Conservation (phyloP, 345 rosid species). For the Corchorus capsularis region DNA sequence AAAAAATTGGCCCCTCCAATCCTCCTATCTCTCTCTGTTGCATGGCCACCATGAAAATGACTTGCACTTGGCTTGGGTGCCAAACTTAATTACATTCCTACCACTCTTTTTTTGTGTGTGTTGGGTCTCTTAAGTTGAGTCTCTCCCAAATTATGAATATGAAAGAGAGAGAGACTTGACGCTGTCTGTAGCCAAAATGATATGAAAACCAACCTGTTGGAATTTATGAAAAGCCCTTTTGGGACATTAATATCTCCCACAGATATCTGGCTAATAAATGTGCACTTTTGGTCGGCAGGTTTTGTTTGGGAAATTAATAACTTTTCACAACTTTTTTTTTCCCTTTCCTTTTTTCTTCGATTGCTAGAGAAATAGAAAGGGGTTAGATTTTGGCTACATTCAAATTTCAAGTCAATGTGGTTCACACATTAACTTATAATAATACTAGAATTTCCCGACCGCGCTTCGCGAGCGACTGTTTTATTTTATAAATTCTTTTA, state of each 20-base stretch:
- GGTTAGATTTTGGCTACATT: too few species aligned
- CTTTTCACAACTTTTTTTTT: background rate
- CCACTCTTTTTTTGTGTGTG: background rate
- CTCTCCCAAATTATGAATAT: background rate
- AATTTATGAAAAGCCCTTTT: background rate
- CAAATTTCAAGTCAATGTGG: too few species aligned
- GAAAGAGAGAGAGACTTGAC: conserved; percentile 1
- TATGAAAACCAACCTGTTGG: background rate
- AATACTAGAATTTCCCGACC: too few species aligned
- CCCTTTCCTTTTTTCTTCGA: background rate
- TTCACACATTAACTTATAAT: too few species aligned
- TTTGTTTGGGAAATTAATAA: background rate
- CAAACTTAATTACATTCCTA: background rate
- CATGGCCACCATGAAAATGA: conserved; percentile 10
- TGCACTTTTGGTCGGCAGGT: background rate
- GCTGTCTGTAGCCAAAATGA: background rate
- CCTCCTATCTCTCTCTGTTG: background rate
- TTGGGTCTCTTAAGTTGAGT: background rate
- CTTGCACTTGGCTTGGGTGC: background rate
- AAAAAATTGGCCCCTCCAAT: too few species aligned
- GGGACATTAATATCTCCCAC: background rate
- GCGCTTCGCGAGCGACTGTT: too few species aligned
- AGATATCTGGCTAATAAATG: background rate
- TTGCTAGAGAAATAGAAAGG: background rate
- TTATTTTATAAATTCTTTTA: too few species aligned